phyloP scores from a whole-genome alignment of 2,329 filamentous ascomycete genomes.

The Microdochium nivale region DNA sequence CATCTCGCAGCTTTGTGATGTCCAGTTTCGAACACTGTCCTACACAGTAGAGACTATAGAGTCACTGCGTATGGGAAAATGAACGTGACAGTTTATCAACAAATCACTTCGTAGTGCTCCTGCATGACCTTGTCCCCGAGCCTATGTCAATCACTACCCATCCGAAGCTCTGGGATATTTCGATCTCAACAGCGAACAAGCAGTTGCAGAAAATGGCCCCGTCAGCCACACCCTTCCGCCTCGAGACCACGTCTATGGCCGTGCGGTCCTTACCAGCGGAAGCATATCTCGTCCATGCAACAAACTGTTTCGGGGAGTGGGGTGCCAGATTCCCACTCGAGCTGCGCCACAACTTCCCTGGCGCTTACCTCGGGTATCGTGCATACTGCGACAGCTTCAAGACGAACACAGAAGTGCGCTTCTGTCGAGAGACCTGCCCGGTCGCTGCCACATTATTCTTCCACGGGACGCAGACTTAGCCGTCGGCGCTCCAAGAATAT shows the following conservation, averaged over 20 bases:
- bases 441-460: conserved; percentile 18
- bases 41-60: too few species aligned
- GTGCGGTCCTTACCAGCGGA: conserved; percentile 4
- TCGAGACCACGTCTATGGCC: neutral
- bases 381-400: conserved; percentile 13
- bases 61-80: too few species aligned
- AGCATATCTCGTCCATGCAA: conserved; percentile 19
- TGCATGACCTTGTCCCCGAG: too few species aligned
- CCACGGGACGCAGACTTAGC: conserved; percentile 12
- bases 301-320: conserved; percentile 21
- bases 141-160: too few species aligned
- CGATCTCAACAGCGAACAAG: too few species aligned
- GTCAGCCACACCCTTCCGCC: neutral
- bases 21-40: too few species aligned
- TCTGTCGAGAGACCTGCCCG: conserved; percentile 9
- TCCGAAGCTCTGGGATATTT: too few species aligned
- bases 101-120: too few species aligned
- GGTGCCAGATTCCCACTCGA: conserved; percentile 19
- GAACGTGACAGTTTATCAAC: too few species aligned
- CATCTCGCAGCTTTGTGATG: too few species aligned
- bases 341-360: conserved; percentile 14
- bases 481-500: conserved; percentile 10
- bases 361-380: conserved; percentile 14
- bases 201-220: neutral
- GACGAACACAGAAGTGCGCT: conserved; percentile 7